A percentile compares a stretch with the other conserved stretches of the same genome.
These are phyloP conservation scores for Pezicula carpinea DNA, from an alignment of 2,329 filamentous ascomycete species.

Conservation along the genomic window DNA sequence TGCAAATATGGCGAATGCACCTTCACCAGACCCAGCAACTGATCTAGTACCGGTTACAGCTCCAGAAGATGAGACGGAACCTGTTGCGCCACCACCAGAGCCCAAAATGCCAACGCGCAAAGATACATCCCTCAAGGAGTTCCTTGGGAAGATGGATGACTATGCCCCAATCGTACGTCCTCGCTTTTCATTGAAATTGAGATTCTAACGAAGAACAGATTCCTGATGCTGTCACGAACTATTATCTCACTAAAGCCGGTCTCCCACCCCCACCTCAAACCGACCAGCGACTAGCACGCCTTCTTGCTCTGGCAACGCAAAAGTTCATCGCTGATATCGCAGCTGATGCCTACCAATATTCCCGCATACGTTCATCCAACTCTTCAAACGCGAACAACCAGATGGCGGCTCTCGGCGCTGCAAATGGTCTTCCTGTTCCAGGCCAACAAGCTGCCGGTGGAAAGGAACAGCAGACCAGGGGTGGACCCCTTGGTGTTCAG, in stretches of 20 bases:
- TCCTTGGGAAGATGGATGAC: slow-evolving; percentile 94
- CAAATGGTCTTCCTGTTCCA: slow-evolving; percentile 62
- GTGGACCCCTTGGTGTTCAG: slow-evolving; percentile 50
- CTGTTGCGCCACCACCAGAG: slow-evolving; percentile 48
- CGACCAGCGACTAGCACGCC: slow-evolving; percentile 82
- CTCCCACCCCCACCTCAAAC: slow-evolving; percentile 90
- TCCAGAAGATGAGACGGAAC: slow-evolving; percentile 32
- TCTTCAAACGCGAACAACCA: slow-evolving; percentile 83
- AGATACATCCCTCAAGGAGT: slow-evolving; percentile 87
- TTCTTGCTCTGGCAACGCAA: slow-evolving; percentile 94
- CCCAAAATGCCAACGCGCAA: slow-evolving; percentile 74
- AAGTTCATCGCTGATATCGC: slow-evolving; percentile 98
- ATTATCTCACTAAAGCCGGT: slow-evolving; percentile 94
- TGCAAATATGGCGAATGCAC: slow-evolving; percentile 25
- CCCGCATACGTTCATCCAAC: slow-evolving; percentile 88
- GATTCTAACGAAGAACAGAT: slow-evolving; percentile 53
- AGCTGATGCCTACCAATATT: slow-evolving; percentile 96
- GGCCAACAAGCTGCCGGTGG: slow-evolving; percentile 55
- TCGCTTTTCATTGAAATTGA: not conserved
- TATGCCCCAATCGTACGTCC: slow-evolving; percentile 86
- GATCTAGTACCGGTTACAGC: slow-evolving; percentile 24
- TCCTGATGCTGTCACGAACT: slow-evolving; percentile 93
- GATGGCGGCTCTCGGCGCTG: slow-evolving; percentile 79
- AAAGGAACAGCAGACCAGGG: slow-evolving; percentile 49
- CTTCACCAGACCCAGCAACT: slow-evolving; percentile 26